Evolutionary conservation across 495 filamentous ascomycete species (phyloP), one percentile per base, ranked within the genome.

Genomic region (Lophiotrema nucula): DNA sequence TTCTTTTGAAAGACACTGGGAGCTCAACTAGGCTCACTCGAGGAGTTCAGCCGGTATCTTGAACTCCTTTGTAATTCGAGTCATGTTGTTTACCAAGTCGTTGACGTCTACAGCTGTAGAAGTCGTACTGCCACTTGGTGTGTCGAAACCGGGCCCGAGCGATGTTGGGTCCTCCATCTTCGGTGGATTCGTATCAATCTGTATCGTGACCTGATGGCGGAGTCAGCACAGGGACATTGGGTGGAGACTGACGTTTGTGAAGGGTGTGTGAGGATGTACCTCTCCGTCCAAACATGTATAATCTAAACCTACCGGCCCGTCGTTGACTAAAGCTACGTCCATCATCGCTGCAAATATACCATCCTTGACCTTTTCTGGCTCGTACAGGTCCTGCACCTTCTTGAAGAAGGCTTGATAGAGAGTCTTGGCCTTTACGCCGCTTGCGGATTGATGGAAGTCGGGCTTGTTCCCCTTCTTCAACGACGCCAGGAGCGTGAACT

Each of bases 301-400:
- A 69, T 84, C 76, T 58, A 85, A 72, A 84, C 89, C 82, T 79
- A 96, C 92, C 70, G 92, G 92, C 53, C 92, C 92, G 69, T 97
- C 92, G 64, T 97, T 97, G 31, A 95, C 85, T 22, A 96, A 69
- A 56, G 88, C 88, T 55, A 97, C 93, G 65, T 97, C 88, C 93
- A 97, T 99, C 91, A 96, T 96, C 48, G 95, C 93, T 65, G 96
- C 92, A 70, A 97, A 99, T 31, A 96, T 84, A 13, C 95, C 95
- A 68, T 97, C 87, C 67, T 95, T 91, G 56, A 99, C 91, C 60
- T 81, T 87, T 15, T 90, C 89, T 6, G 82, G 70, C 3, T 74
- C 70, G 69, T 97, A 95, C 3, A 81, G 72, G 61, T 87, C 79
- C 57, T 87, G 78, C 22, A 96, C 83, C 58, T 87, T 86, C n/a